phyloP scores from a whole-genome alignment of 352 stramenopile genomes.

The Phytophthora melonis region DNA sequence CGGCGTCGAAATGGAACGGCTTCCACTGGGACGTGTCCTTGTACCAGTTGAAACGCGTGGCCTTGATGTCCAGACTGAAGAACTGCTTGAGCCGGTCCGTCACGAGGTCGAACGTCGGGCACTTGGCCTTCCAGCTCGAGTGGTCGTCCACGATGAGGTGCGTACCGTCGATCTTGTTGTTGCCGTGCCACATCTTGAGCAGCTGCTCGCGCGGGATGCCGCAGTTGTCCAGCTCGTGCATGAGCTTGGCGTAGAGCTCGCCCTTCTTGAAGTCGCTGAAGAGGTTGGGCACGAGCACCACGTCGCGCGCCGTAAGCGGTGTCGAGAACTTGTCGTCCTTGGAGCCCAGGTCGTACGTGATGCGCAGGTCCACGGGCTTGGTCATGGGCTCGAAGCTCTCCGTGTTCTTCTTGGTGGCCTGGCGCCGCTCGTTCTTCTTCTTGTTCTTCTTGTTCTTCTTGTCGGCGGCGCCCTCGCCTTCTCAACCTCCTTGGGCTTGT shows the following conservation, averaged over 20 bases:
- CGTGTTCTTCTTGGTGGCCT: conserved; percentile 79
- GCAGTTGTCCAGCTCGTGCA: conserved; percentile 71
- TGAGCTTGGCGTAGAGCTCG: conserved; percentile 75
- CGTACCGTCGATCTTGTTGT: conserved; percentile 92
- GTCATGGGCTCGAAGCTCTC: conserved; percentile 79
- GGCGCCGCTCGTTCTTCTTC: conserved; percentile 46
- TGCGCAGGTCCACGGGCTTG: conserved; percentile 72
- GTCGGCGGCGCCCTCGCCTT: conserved; percentile 28
- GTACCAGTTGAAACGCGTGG: conserved; percentile 97
- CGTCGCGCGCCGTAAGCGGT: conserved; percentile 63
- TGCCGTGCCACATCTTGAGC: conserved; percentile 88
- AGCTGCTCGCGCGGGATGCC: conserved; percentile 70
- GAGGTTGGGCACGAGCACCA: conserved; percentile 76
- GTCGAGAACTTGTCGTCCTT: conserved; percentile 69
- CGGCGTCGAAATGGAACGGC: conserved; percentile 93
- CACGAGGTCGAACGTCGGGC: conserved; percentile 86
- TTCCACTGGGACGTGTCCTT: conserved; percentile 94
- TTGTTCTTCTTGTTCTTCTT: conserved; percentile 50
- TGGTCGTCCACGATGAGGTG: conserved; percentile 94
- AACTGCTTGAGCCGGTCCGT: conserved; percentile 86
- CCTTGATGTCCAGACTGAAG: conserved; percentile 89
- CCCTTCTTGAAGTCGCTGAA: conserved; percentile 81
- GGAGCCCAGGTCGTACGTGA: conserved; percentile 73
- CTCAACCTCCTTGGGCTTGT: conserved; percentile 27
- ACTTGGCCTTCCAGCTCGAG: conserved; percentile 77